These are phyloP conservation scores for Colletotrichum sp. DNA, from an alignment of 2,329 filamentous ascomycete genomes.

Conservation along the genomic window DNA sequence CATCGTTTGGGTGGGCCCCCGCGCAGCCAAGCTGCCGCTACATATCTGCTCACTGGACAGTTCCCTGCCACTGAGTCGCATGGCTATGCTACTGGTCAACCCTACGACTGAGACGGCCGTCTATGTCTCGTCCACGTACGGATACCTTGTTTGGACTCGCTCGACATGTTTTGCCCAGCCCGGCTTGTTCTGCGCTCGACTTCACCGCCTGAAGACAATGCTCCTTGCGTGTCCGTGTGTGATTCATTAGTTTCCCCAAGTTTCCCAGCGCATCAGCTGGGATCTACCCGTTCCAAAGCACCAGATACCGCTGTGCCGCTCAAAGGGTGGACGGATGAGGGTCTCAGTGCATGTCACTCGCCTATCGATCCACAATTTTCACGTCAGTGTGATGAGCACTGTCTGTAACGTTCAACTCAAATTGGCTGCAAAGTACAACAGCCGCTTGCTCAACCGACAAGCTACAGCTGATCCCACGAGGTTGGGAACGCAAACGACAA, in stretches of 20 bases:
- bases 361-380: slow-evolving; percentile 12
- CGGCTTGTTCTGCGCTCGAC: not conserved
- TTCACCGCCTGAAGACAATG: slow-evolving; percentile 11
- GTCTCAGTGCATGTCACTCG: slow-evolving; percentile 6
- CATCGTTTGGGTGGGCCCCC: slow-evolving; percentile 8
- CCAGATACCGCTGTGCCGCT: slow-evolving; percentile 8
- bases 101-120: not conserved
- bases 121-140: not conserved
- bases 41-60: not conserved
- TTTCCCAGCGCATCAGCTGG: slow-evolving; percentile 4
- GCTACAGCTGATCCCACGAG: not conserved
- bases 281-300: not conserved
- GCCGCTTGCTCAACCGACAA: not conserved
- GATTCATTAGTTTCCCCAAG: slow-evolving; percentile 8
- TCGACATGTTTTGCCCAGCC: slow-evolving; percentile 4
- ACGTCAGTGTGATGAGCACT: slow-evolving; percentile 13
- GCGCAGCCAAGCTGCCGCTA: slow-evolving; percentile 17
- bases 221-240: slow-evolving; percentile 15
- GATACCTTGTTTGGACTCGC: not conserved
- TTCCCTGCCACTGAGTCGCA: not conserved
- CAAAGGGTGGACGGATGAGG: not conserved
- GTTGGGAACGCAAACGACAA: not conserved
- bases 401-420: not conserved
- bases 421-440: not conserved
- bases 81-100: not conserved